Percentiles rank a stretch among this genome's conserved stretches.
These are phyloP conservation scores for Lotmaria passim DNA, from an alignment of 208 protist species.

Conservation along the genomic window DNA sequence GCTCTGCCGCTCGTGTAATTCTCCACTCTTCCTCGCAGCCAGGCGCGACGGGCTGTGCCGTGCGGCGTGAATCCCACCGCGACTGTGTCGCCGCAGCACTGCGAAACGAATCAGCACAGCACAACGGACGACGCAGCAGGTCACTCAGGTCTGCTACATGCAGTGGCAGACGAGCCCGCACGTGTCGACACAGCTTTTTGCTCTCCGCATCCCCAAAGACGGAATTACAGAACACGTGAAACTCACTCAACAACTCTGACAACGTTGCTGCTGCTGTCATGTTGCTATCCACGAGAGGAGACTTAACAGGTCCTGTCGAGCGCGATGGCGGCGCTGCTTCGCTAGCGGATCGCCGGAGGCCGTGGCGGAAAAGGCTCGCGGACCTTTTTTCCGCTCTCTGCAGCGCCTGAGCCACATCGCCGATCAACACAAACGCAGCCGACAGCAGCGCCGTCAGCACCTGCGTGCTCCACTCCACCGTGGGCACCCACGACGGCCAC, in stretches of 20 bases:
- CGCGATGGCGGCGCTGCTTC: no score
- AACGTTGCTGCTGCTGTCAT: not conserved
- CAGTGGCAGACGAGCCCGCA: constrained; percentile 31
- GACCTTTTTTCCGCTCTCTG: not conserved
- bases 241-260: not conserved
- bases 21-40: no score
- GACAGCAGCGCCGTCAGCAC: constrained; percentile 36
- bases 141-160: constrained; percentile 13
- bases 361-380: no score
- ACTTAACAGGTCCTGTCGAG: no score
- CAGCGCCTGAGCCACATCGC: constrained; percentile 30
- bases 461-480: constrained; percentile 6
- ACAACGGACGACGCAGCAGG: constrained; percentile 22
- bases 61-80: no score
- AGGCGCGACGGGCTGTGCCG: no score
- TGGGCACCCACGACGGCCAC: constrained; percentile 49
- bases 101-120: not conserved
- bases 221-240: constrained; percentile 16
- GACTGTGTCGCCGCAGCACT: no score
- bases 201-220: constrained; percentile 25
- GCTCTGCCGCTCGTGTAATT: no score
- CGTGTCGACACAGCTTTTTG: constrained; percentile 23
- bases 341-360: no score
- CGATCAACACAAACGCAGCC: constrained; percentile 34
- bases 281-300: not conserved